phyloP scores from a whole-genome alignment of 1,139 yeast genomes.

The Chernovozyma sophiae-reginae region DNA sequence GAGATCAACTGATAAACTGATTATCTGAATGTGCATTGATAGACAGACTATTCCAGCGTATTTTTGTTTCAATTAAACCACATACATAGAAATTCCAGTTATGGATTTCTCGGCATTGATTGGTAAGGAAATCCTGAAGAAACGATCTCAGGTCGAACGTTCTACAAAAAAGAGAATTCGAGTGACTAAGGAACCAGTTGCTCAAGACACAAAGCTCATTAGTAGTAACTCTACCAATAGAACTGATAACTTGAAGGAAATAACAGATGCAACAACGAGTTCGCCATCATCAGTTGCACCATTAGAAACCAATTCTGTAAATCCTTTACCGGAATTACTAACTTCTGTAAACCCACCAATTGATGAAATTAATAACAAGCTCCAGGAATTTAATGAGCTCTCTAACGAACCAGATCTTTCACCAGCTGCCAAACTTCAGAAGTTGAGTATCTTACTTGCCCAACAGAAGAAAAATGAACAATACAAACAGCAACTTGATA shows the following conservation, averaged over 20 bases:
- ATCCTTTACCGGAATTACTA: too few species aligned
- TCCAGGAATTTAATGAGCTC: constrained; percentile 18
- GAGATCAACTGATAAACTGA: too few species aligned
- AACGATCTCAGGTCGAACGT: constrained; percentile 12
- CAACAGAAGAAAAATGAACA: constrained; percentile 14
- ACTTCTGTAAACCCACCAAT: constrained; percentile 9
- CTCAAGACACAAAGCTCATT: background rate
- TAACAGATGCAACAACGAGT: too few species aligned
- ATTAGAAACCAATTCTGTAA: too few species aligned
- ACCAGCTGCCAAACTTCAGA: constrained; percentile 23
- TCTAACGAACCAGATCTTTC: constrained; percentile 14
- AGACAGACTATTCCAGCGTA: too few species aligned
- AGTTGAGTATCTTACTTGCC: constrained; percentile 18
- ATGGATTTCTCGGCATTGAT: constrained; percentile 34
- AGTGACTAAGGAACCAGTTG: background rate
- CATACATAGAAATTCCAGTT: too few species aligned
- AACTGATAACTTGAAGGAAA: too few species aligned
- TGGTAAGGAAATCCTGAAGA: constrained; percentile 32
- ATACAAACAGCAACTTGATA: constrained; percentile 15
- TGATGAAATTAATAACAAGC: constrained; percentile 18
- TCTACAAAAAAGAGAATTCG: constrained; percentile 1
- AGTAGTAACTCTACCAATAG: too few species aligned
- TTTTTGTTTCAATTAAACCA: too few species aligned
- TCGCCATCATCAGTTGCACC: too few species aligned
- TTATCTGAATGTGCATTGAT: too few species aligned